Conservation (phyloP, 1,284 basidiomycete species). For the Boletellus deceptivus region DNA sequence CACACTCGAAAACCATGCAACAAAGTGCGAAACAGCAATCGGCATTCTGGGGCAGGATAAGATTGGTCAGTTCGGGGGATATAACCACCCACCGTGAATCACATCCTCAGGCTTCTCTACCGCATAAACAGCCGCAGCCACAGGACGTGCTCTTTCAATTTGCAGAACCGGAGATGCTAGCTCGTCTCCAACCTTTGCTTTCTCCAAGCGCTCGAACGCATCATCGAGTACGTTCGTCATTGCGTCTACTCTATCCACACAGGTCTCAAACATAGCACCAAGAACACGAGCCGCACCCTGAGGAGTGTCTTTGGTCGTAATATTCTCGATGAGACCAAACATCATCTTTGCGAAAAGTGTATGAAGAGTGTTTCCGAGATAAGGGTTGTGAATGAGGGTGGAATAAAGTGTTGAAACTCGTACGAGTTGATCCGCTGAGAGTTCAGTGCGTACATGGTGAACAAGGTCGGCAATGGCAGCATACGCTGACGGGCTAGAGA, state of each 20-base stretch:
- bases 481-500: slow-evolving; percentile 73
- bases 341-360: slow-evolving; percentile 94
- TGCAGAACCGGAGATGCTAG: slow-evolving; percentile 46
- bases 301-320: slow-evolving; percentile 71
- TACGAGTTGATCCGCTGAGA: slow-evolving; percentile 76
- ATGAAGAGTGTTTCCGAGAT: slow-evolving; percentile 80
- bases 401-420: slow-evolving; percentile 86
- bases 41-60: slow-evolving; percentile 58
- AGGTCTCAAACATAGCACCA: slow-evolving; percentile 77
- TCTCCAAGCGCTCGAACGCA: slow-evolving; percentile 47
- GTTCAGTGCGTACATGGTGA: slow-evolving; percentile 86
- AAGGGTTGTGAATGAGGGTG: slow-evolving; percentile 87
- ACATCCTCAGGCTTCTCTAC: slow-evolving; percentile 77
- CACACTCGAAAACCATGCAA: slow-evolving; percentile 89
- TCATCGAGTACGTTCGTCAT: slow-evolving; percentile 70
- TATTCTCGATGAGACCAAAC: slow-evolving; percentile 85
- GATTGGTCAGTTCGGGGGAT: slow-evolving; percentile 1
- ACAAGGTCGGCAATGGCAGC: slow-evolving; percentile 92
- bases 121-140: slow-evolving; percentile 71
- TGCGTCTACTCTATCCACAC: slow-evolving; percentile 84
- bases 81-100: slow-evolving; percentile 54
- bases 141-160: slow-evolving; percentile 80
- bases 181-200: slow-evolving; percentile 47
- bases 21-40: slow-evolving; percentile 85
- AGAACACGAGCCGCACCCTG: slow-evolving; percentile 69